Conservation (phyloP, 2,329 filamentous ascomycete species). For the Aspergillus latus region DNA sequence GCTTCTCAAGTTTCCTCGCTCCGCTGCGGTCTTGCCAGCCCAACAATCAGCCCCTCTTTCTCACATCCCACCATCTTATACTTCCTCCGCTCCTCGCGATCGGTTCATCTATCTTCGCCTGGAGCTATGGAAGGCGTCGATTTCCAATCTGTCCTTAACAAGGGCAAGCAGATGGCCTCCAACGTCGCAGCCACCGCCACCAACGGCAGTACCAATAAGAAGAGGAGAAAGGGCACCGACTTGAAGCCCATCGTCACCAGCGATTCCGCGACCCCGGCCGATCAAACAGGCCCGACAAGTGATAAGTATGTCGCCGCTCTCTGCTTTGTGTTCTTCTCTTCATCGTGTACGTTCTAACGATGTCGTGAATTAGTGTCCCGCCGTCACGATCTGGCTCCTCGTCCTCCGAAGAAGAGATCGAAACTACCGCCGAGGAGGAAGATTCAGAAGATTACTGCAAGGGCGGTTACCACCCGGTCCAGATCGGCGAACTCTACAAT, state of each 20-base stretch:
- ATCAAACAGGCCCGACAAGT: conserved; percentile 43
- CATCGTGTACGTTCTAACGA: conserved; percentile 1
- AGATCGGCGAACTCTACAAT: conserved; percentile 94
- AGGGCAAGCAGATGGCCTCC: conserved; percentile 62
- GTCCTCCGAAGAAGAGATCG: conserved; percentile 77
- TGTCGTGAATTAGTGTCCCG: conserved; percentile 51
- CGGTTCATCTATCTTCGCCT: conserved; percentile 9
- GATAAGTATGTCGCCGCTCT: conserved; percentile 38
- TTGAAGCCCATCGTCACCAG: conserved; percentile 68
- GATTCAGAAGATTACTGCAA: conserved; percentile 99
- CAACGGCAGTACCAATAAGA: conserved; percentile 61
- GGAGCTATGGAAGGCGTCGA: conserved; percentile 62
- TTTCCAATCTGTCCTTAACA: conserved; percentile 64
- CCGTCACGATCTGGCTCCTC: conserved; percentile 73
- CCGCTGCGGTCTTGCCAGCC: conserved; percentile 5
- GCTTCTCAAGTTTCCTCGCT: conserved; percentile 6
- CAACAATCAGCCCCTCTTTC: conserved; percentile 9
- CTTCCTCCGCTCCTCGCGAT: conserved; percentile 11
- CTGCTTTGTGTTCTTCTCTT: conserved; percentile 2
- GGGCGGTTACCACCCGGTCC: conserved; percentile 94
- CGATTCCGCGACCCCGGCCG: conserved; percentile 50
- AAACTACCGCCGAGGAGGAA: conserved; percentile 96
- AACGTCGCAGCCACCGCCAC: conserved; percentile 46
- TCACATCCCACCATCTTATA: not conserved
- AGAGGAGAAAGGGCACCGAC: conserved; percentile 63